A percentile compares a stretch with the other conserved stretches of the same genome.
These are phyloP conservation scores for Ensete ventricosum DNA, from an alignment of 176 grass and related monocot genomes.

Conservation along the genomic window DNA sequence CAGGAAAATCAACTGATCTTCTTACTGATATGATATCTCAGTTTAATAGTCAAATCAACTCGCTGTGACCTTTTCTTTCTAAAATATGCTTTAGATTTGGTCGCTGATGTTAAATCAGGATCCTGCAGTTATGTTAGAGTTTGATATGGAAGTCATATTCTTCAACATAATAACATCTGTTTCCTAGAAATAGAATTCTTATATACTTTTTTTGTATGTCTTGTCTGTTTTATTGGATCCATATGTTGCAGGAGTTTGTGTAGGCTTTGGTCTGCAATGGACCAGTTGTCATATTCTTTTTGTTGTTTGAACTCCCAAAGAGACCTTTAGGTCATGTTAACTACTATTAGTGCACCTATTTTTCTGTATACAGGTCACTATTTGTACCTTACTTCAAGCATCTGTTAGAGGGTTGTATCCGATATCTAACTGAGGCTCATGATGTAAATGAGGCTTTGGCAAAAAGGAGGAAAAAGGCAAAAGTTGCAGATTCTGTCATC, in stretches of 20 bases:
- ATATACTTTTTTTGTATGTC: not conserved
- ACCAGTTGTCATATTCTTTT: not conserved
- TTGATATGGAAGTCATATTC: too few relatives aligned
- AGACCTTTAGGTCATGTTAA: not conserved
- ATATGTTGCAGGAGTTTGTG: not conserved
- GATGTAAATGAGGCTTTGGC: constrained; percentile 34
- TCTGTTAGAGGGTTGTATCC: constrained; percentile 61
- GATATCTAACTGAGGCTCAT: constrained; percentile 42
- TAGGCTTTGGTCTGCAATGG: not conserved
- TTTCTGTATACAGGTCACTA: constrained; percentile 48
- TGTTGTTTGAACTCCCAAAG: not conserved
- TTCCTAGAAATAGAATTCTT: not conserved
- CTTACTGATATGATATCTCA: too few relatives aligned
- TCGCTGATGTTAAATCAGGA: too few relatives aligned
- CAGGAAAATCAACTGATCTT: too few relatives aligned
- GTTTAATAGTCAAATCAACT: too few relatives aligned
- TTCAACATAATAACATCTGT: too few relatives aligned
- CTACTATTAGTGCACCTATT: not conserved
- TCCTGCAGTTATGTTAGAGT: too few relatives aligned
- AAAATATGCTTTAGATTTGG: too few relatives aligned
- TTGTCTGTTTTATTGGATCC: not conserved
- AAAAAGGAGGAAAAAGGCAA: constrained; percentile 70
- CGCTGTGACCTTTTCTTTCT: too few relatives aligned
- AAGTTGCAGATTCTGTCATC: constrained; percentile 31
- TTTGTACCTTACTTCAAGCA: constrained; percentile 98